Conservation (phyloP, 768 basidiomycete species). For the Bullera alba region DNA sequence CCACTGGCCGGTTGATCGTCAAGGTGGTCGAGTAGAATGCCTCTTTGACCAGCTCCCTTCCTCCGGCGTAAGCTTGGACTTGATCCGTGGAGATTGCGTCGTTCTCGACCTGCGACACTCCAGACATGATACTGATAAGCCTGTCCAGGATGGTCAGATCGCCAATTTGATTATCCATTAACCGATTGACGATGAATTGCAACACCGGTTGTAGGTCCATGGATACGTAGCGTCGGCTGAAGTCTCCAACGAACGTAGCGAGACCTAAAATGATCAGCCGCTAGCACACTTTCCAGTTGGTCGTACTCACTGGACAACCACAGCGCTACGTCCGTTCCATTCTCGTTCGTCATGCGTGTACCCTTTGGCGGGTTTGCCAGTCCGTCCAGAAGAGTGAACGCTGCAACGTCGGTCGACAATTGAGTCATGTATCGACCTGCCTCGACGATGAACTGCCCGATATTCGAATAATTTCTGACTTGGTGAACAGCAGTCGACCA, state of each 20-base stretch:
- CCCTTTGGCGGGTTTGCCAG: too few relatives aligned
- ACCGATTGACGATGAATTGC: slow-evolving; percentile 84
- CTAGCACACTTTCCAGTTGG: slow-evolving; percentile 5
- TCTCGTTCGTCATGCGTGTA: slow-evolving; percentile 20
- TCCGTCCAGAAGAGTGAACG: slow-evolving; percentile 78
- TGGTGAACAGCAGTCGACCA: slow-evolving; percentile 85
- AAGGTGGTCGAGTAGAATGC: slow-evolving; percentile 50
- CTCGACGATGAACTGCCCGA: slow-evolving; percentile 77
- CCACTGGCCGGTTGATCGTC: slow-evolving; percentile 22
- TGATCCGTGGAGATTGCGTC: slow-evolving; percentile 71
- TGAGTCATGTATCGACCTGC: slow-evolving; percentile 80
- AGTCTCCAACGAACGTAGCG: slow-evolving; percentile 84
- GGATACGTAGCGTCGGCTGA: slow-evolving; percentile 70
- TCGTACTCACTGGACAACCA: slow-evolving; percentile 33
- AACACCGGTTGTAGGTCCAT: slow-evolving; percentile 76
- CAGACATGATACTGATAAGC: slow-evolving; percentile 90
- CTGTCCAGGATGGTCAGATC: slow-evolving; percentile 85
- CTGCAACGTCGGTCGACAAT: slow-evolving; percentile 89
- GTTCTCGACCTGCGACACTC: slow-evolving; percentile 82
- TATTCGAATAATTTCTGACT: slow-evolving; percentile 92
- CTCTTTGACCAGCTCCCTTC: slow-evolving; percentile 76
- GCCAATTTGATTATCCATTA: slow-evolving; percentile 65
- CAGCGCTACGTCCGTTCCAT: slow-evolving; percentile 25
- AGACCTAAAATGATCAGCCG: slow-evolving; percentile 58
- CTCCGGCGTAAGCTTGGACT: slow-evolving; percentile 83